These are phyloP conservation scores for Aquanectria penicillioides DNA, from an alignment of 2,329 filamentous ascomycete genomes.

Conservation along the genomic window DNA sequence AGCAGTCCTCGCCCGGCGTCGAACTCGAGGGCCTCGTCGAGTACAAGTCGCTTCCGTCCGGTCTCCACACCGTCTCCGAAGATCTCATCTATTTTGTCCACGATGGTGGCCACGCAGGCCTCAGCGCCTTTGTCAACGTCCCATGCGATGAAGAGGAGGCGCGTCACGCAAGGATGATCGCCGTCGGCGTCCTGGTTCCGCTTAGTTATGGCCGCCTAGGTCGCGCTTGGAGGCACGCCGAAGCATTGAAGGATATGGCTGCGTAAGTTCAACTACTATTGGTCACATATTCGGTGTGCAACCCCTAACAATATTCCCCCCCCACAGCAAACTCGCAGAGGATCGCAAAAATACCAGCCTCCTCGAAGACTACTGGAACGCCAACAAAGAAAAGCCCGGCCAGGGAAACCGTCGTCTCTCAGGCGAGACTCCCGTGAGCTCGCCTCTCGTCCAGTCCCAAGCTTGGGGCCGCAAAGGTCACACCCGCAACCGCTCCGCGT, in stretches of 20 bases:
- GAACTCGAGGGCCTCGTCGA: slow-evolving; percentile 88
- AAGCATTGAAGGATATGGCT: slow-evolving; percentile 78
- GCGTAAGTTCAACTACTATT: slow-evolving; percentile 57
- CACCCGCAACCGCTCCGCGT: slow-evolving; percentile 67
- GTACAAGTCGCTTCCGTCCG: slow-evolving; percentile 95
- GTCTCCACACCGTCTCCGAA: slow-evolving; percentile 85
- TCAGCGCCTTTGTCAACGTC: slow-evolving; percentile 91
- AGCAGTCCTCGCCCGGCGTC: slow-evolving; percentile 75
- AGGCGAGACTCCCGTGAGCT: slow-evolving; percentile 62
- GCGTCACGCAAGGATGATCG: slow-evolving; percentile 91
- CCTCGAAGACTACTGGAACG: slow-evolving; percentile 85
- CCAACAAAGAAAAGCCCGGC: slow-evolving; percentile 52
- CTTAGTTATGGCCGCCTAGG: slow-evolving; percentile 87
- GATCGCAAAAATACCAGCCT: slow-evolving; percentile 70
- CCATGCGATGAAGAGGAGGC: slow-evolving; percentile 79
- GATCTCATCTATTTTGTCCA: slow-evolving; percentile 97
- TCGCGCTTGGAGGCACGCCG: slow-evolving; percentile 88
- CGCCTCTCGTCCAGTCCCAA: slow-evolving; percentile 53
- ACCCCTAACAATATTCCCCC: slow-evolving; percentile 38
- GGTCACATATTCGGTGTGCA: not conserved
- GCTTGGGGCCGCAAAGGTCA: slow-evolving; percentile 54
- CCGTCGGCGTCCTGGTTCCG: slow-evolving; percentile 88
- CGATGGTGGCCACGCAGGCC: slow-evolving; percentile 78
- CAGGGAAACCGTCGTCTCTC: slow-evolving; percentile 45
- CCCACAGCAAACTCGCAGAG: slow-evolving; percentile 66